Conservation (phyloP, 495 filamentous ascomycete species). For the Parachaetomium inaequale region DNA sequence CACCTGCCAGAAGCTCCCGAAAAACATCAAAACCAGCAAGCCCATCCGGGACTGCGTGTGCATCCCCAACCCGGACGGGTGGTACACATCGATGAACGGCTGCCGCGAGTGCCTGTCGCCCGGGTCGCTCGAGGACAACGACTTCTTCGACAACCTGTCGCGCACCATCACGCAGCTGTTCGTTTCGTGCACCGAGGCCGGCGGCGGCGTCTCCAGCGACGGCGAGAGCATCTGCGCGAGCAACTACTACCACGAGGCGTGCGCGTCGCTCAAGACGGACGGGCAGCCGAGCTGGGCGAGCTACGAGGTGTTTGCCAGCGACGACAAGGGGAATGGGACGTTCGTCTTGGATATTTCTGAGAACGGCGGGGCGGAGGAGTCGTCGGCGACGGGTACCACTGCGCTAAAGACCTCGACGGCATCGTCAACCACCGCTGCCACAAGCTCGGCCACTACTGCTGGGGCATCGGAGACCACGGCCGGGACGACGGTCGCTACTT, state of each 20-base stretch:
- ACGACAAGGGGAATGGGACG: not conserved
- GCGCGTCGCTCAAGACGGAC: constrained; percentile 3
- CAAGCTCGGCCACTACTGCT: not conserved
- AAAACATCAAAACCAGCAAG: no score
- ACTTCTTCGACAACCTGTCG: constrained; percentile 20
- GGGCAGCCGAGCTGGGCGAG: constrained; percentile 15
- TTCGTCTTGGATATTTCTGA: constrained; percentile 11
- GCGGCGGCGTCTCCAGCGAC: constrained; percentile 6
- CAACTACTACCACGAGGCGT: constrained; percentile 6
- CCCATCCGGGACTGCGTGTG: constrained; percentile 8
- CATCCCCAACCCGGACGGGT: constrained; percentile 15
- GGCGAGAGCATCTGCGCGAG: constrained; percentile 16
- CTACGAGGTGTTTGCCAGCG: not conserved
- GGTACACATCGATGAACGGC: constrained; percentile 13
- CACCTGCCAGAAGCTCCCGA: constrained; percentile 8
- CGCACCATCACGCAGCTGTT: constrained; percentile 12
- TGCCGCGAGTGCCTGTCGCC: constrained; percentile 14
- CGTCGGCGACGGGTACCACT: not conserved
- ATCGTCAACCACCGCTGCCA: no score
- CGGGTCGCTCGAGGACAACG: constrained; percentile 1
- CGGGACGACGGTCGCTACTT: not conserved
- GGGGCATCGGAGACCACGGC: not conserved
- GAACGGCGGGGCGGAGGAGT: not conserved
- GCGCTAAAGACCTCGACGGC: not conserved
- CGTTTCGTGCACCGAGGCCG: constrained; percentile 12